Evolutionary conservation across 805 yeast genomes (phyloP).

Genomic region (Priceomyces carsonii): DNA sequence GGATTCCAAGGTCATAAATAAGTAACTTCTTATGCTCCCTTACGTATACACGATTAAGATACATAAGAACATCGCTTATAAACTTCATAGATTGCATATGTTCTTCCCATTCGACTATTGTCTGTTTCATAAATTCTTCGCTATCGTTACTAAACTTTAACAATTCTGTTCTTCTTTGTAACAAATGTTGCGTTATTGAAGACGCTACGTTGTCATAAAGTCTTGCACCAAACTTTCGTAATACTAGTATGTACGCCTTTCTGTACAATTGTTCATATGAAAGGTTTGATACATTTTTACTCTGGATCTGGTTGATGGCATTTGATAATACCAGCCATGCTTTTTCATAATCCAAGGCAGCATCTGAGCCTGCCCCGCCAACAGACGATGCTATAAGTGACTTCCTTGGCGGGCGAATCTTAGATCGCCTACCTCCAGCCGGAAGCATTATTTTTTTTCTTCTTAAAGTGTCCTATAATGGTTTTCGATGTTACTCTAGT

Average conservation of each 20-base stretch:
- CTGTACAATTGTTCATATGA: slow-evolving; percentile 84
- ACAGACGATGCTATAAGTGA: slow-evolving; percentile 22
- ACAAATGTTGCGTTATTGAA: slow-evolving; percentile 50
- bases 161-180: slow-evolving; percentile 18
- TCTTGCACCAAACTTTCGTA: slow-evolving; percentile 65
- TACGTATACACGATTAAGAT: slow-evolving; percentile 82
- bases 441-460: slow-evolving; percentile 25
- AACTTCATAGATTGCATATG: slow-evolving; percentile 72
- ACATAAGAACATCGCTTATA: slow-evolving; percentile 83
- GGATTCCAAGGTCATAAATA: slow-evolving; percentile 73
- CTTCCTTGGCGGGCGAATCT: slow-evolving; percentile 67
- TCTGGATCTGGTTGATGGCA: slow-evolving; percentile 73
- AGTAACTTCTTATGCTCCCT: slow-evolving; percentile 63
- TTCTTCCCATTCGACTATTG: slow-evolving; percentile 62
- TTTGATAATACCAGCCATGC: slow-evolving; percentile 65
- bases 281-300: slow-evolving; percentile 67
- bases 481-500: no score
- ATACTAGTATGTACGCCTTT: slow-evolving; percentile 72
- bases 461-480: no score
- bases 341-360: slow-evolving; percentile 56
- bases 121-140: slow-evolving; percentile 36
- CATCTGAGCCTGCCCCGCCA: slow-evolving; percentile 19
- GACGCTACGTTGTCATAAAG: slow-evolving; percentile 61
- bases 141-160: slow-evolving; percentile 17
- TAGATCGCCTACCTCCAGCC: slow-evolving; percentile 48